A percentile compares a stretch with the other conserved stretches of the same genome.
These are phyloP conservation scores for Fonsecaea erecta DNA, from an alignment of 2,329 filamentous ascomycete genomes.

Conservation along the genomic window DNA sequence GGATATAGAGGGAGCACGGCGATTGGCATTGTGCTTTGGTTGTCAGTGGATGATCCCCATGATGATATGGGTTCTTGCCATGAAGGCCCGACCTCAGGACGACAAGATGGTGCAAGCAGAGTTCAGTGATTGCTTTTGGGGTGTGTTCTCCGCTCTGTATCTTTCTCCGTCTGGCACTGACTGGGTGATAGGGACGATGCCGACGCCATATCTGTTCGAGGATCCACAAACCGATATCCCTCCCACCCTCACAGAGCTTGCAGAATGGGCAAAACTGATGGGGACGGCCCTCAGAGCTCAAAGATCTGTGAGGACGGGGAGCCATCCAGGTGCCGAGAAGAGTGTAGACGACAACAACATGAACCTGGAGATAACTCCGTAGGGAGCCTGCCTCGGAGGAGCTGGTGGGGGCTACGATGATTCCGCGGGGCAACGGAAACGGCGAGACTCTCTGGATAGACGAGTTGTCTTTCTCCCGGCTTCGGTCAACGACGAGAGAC, in stretches of 20 bases:
- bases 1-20: background rate
- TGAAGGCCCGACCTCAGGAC: background rate
- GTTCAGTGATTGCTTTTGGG: background rate
- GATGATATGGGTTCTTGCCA: slow-evolving; percentile 6
- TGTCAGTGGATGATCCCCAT: background rate
- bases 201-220: background rate
- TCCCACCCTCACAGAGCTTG: background rate
- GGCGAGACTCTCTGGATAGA: background rate
- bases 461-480: background rate
- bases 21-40: slow-evolving; percentile 4
- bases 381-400: background rate
- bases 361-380: no score
- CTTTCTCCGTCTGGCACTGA: background rate
- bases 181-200: background rate
- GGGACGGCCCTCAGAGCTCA: background rate
- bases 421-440: background rate
- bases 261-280: background rate
- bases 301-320: background rate
- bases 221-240: background rate
- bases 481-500: background rate
- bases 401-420: background rate
- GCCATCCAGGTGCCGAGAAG: background rate
- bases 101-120: background rate
- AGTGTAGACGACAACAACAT: background rate
- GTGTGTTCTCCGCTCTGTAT: background rate